A percentile compares a stretch with the other conserved stretches of the same genome.
phyloP scores from a whole-genome alignment of 805 yeast genomes.

The Yamadazyma nakazawae region DNA sequence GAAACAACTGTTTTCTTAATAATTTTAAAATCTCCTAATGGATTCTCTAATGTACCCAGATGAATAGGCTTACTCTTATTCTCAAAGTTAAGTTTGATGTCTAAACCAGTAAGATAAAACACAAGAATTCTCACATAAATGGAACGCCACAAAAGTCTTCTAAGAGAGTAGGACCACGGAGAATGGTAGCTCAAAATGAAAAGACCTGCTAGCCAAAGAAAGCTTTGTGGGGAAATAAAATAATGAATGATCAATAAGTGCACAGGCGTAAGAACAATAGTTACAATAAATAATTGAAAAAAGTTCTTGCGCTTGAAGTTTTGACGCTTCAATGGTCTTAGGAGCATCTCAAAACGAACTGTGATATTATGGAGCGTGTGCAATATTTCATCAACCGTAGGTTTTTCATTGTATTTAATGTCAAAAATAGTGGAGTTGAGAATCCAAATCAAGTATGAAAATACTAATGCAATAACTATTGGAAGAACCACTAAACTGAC shows the following conservation, averaged over 20 bases:
- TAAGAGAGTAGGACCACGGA: slow-evolving; percentile 44
- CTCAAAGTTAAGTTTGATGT: slow-evolving; percentile 13
- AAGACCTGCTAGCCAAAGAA: slow-evolving; percentile 36
- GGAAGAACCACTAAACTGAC: slow-evolving; percentile 39
- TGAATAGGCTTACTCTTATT: slow-evolving; percentile 19
- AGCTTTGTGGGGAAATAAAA: slow-evolving; percentile 30
- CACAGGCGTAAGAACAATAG: slow-evolving; percentile 41
- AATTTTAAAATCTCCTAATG: slow-evolving; percentile 35
- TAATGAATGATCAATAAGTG: slow-evolving; percentile 35
- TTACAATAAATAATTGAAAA: slow-evolving; percentile 26
- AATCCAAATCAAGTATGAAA: slow-evolving; percentile 45
- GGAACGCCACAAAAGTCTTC: slow-evolving; percentile 51
- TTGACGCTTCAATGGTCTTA: slow-evolving; percentile 37
- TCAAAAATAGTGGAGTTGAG: slow-evolving; percentile 41
- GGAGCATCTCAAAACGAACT: slow-evolving; percentile 37
- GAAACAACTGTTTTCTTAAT: slow-evolving; percentile 35
- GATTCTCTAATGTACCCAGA: slow-evolving; percentile 14
- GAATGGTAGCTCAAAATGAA: slow-evolving; percentile 44
- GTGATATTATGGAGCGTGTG: slow-evolving; percentile 46
- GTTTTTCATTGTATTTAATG: slow-evolving; percentile 41
- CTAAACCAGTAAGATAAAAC: slow-evolving; percentile 41
- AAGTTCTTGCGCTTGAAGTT: slow-evolving; percentile 25
- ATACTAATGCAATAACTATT: slow-evolving; percentile 28
- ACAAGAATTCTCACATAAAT: slow-evolving; percentile 37
- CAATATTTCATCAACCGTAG: slow-evolving; percentile 52